These are phyloP conservation scores for Acacia concinna DNA, from an alignment of 331 rosid genomes.

Conservation along the genomic window DNA sequence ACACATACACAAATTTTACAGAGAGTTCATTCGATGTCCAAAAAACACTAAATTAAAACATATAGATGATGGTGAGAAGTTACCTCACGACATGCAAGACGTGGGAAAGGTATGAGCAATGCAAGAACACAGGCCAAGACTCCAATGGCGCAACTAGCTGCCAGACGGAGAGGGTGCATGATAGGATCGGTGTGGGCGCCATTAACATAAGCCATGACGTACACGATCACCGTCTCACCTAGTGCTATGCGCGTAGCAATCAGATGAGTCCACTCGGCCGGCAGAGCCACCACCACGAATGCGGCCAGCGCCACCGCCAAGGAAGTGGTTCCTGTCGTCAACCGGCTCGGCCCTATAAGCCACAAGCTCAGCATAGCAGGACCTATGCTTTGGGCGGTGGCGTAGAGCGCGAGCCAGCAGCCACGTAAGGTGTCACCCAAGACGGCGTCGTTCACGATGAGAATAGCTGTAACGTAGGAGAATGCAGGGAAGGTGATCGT, in stretches of 20 bases:
- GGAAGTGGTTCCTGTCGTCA: slow-evolving; percentile 42
- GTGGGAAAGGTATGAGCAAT: slow-evolving; percentile 62
- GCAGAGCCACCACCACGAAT: slow-evolving; percentile 67
- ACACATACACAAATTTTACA: too few relatives aligned
- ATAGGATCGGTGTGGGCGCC: slow-evolving; percentile 43
- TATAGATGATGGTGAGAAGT: neutral
- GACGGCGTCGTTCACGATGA: slow-evolving; percentile 56
- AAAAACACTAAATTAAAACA: neutral
- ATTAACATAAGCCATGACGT: slow-evolving; percentile 54
- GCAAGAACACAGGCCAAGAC: slow-evolving; percentile 64
- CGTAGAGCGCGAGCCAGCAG: slow-evolving; percentile 57
- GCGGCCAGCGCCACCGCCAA: slow-evolving; percentile 56
- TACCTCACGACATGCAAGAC: slow-evolving; percentile 60
- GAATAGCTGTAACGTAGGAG: slow-evolving; percentile 66
- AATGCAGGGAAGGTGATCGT: slow-evolving; percentile 68
- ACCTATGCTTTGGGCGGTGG: slow-evolving; percentile 53
- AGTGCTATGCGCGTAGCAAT: slow-evolving; percentile 60
- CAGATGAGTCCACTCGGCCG: slow-evolving; percentile 50
- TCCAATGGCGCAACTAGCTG: slow-evolving; percentile 62
- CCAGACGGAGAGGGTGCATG: slow-evolving; percentile 69
- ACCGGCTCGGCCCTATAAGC: slow-evolving; percentile 50
- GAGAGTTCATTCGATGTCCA: neutral
- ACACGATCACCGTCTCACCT: slow-evolving; percentile 67
- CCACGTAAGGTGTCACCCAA: slow-evolving; percentile 66
- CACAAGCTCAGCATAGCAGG: slow-evolving; percentile 61